These are phyloP conservation scores for Alternaria brassicae DNA, from an alignment of 2,329 filamentous ascomycete species.

Conservation along the genomic window DNA sequence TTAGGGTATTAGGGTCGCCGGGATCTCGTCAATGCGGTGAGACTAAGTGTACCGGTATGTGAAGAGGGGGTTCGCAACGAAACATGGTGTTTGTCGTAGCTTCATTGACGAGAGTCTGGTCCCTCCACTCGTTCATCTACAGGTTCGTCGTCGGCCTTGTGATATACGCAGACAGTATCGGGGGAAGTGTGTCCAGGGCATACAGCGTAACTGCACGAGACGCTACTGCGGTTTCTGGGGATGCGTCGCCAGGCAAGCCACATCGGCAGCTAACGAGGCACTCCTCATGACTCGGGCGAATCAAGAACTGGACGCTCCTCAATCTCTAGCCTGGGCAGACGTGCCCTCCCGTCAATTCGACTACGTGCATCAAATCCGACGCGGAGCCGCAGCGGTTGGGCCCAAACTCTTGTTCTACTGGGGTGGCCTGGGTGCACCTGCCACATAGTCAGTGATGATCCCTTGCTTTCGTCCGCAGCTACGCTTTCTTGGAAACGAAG, in stretches of 20 bases:
- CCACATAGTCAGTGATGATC: conserved; percentile 25
- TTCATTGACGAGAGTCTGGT: background rate
- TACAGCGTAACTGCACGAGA: conserved; percentile 1
- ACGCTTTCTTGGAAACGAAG: conserved; percentile 21
- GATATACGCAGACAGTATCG: background rate
- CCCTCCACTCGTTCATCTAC: background rate
- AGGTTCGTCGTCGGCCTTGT: background rate
- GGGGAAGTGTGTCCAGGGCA: background rate
- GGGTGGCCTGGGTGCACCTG: conserved; percentile 22
- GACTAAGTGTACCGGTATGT: background rate
- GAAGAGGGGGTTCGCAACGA: background rate
- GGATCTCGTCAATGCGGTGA: conserved; percentile 1
- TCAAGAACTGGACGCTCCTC: conserved; percentile 9
- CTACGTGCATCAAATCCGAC: conserved; percentile 14
- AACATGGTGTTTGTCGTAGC: background rate
- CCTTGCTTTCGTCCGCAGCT: conserved; percentile 35
- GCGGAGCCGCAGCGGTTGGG: conserved; percentile 39
- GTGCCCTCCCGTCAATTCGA: conserved; percentile 24
- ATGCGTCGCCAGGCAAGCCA: conserved; percentile 17
- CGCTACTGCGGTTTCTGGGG: conserved; percentile 5
- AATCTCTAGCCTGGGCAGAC: conserved; percentile 17
- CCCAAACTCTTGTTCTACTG: conserved; percentile 10
- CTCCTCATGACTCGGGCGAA: conserved; percentile 17
- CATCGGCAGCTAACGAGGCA: conserved; percentile 19
- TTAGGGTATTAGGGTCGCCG: conserved; percentile 5